Evolutionary conservation across 2,329 filamentous ascomycete genomes (phyloP).

Genomic region (Alternaria alternata): DNA sequence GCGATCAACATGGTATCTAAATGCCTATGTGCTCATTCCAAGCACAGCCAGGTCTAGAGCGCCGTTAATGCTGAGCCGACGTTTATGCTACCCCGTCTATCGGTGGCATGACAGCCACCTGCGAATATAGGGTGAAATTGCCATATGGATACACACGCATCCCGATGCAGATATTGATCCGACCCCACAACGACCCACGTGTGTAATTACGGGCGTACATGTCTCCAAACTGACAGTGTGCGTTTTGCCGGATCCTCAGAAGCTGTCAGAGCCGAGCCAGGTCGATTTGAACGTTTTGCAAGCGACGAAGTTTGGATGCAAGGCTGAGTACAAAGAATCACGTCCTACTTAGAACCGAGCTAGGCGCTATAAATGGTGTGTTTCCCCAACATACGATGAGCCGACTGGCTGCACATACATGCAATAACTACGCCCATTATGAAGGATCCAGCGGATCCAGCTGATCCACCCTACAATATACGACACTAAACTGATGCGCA

Average conservation of each 20-base stretch:
- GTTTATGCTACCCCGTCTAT: background rate
- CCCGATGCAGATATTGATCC: conserved; percentile 12
- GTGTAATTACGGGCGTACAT: conserved; percentile 11
- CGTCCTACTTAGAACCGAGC: conserved; percentile 11
- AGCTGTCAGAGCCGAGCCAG: conserved; percentile 6
- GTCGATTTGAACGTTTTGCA: conserved; percentile 8
- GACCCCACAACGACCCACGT: conserved; percentile 12
- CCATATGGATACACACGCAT: background rate
- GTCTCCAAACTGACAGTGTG: conserved; percentile 14
- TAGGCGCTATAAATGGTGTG: conserved; percentile 1
- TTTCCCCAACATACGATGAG: conserved; percentile 7
- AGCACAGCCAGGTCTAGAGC: conserved; percentile 9
- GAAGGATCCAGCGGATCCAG: conserved; percentile 7
- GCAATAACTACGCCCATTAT: conserved; percentile 17
- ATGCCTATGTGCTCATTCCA: conserved; percentile 5
- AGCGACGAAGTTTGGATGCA: conserved; percentile 7
- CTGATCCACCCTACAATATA: conserved; percentile 14
- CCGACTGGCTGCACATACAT: conserved; percentile 19
- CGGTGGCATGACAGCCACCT: conserved; percentile 7
- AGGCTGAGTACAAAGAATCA: conserved; percentile 16
- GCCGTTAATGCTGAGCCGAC: conserved; percentile 6
- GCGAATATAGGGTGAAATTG: conserved; percentile 2
- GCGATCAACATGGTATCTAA: background rate
- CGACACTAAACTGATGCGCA: conserved; percentile 18
- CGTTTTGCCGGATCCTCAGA: conserved; percentile 2